Conservation (phyloP, 2,329 filamentous ascomycete species). For the Magnaporthales sp. region DNA sequence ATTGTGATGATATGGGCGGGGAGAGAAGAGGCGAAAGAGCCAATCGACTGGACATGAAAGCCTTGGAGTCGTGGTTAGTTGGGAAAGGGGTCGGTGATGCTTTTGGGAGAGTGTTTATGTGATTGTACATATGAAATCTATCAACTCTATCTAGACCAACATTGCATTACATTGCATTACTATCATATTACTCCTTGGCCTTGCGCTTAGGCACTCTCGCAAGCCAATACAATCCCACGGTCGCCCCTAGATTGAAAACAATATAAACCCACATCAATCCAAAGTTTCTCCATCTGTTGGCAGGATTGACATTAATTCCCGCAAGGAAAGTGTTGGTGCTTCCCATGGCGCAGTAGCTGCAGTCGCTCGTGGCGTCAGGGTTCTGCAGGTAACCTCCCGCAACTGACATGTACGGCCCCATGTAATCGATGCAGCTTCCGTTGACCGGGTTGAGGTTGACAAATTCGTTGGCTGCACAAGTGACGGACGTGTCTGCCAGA, state of each 20-base stretch:
- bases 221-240: slow-evolving; percentile 24
- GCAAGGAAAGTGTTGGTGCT: slow-evolving; percentile 45
- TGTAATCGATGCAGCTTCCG: slow-evolving; percentile 54
- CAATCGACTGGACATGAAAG: background rate
- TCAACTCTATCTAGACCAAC: background rate
- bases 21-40: background rate
- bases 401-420: slow-evolving; percentile 37
- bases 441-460: slow-evolving; percentile 54
- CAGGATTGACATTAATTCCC: slow-evolving; percentile 40
- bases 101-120: background rate
- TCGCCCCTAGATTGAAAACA: slow-evolving; percentile 40
- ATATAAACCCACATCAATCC: slow-evolving; percentile 48
- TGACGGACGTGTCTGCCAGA: slow-evolving; percentile 56
- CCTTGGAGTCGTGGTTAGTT: background rate
- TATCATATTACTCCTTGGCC: slow-evolving; percentile 12
- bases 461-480: slow-evolving; percentile 62
- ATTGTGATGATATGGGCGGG: background rate
- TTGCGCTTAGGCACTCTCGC: slow-evolving; percentile 14
- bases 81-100: background rate
- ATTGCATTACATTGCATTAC: background rate
- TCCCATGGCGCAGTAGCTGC: slow-evolving; percentile 44
- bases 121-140: background rate
- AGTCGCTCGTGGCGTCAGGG: slow-evolving; percentile 33
- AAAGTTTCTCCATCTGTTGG: slow-evolving; percentile 59
- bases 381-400: slow-evolving; percentile 48